Evolutionary conservation across 306 rosid genomes (phyloP), one percentile per base, ranked within the genome.

Genomic region (Hippophae rhamnoides): DNA sequence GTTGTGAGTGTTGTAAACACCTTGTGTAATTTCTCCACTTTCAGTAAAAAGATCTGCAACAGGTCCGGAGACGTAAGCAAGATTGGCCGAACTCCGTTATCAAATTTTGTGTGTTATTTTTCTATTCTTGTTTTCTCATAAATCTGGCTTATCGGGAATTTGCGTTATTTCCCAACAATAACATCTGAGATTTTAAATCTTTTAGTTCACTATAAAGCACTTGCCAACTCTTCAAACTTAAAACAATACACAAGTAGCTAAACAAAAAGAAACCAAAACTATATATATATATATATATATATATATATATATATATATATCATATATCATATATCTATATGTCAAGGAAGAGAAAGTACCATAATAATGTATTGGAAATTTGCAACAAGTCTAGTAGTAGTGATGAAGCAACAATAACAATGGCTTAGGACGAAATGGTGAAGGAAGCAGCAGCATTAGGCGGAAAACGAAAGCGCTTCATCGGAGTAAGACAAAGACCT

Each of bases 401-500:
- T 49, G 83, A 76, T 31, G 4, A 31, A 31, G 4, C 38, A 66
- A 80, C 74, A 63, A 68, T 64, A 63, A 68, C 66, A 51, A 63
- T 79, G 83, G 83, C n/a, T 5, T 84, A 94, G 95, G 89, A 86
- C 47, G 89, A 86, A 62, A 90, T 86, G 79, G 74, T 86, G 79
- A 84, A 82, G 77, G 90, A 86, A 59, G 95, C 78, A 2, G 84
- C 78, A 2, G 84, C 78, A 23, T 80, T 86, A 0, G 90, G 86
- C 5, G 95, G 85, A 52, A 66, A 57, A 0, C 41, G 87, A 8
- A 90, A 86, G 73, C 68, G 89, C 44, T 90, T 86, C 25, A 94
- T 90, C 4, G 95, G 97, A 0, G 97, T 90, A 26, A 74, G 97
- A 58, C 97, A 87, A 73, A 78, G 97, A 66, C 97, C 95, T 7